Evolutionary conservation across 2,329 filamentous ascomycete genomes (phyloP).

Genomic region (Aspergillus intermedius): DNA sequence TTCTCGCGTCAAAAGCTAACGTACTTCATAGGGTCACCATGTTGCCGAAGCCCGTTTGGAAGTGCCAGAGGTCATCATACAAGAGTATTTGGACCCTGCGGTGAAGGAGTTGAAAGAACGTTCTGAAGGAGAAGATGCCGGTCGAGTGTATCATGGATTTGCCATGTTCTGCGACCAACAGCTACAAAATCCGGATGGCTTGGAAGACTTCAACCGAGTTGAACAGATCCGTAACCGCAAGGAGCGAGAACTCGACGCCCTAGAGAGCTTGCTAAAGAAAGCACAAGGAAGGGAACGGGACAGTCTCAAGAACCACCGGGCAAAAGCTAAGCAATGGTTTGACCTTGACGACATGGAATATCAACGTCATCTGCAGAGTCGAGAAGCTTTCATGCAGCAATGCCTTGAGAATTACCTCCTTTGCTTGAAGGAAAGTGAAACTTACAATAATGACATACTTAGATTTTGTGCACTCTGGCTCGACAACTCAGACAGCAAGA

Average conservation of each 20-base stretch:
- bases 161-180: conserved; percentile 93
- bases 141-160: conserved; percentile 89
- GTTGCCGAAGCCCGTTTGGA: conserved; percentile 85
- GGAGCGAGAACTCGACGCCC: conserved; percentile 68
- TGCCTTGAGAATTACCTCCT: conserved; percentile 91
- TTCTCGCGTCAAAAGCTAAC: conserved; percentile 3
- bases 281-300: conserved; percentile 48
- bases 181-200: conserved; percentile 73
- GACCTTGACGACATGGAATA: conserved; percentile 86
- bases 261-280: conserved; percentile 54
- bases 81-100: conserved; percentile 76
- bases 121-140: conserved; percentile 64
- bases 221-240: conserved; percentile 74
- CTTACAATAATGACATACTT: conserved; percentile 80
- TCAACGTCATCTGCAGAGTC: conserved; percentile 65
- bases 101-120: conserved; percentile 70
- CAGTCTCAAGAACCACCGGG: conserved; percentile 54
- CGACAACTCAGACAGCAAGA: conserved; percentile 68
- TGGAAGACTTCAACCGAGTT: conserved; percentile 78
- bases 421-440: conserved; percentile 75
- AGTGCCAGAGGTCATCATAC: conserved; percentile 83
- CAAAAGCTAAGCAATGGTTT: conserved; percentile 78
- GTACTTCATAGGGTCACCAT: conserved; percentile 59
- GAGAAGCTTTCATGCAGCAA: conserved; percentile 76
- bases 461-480: conserved; percentile 94